Percentiles rank a stretch among this genome's conserved stretches.
phyloP scores from a whole-genome alignment of 2,329 filamentous ascomycete species.

The Calonectria crousiana region DNA sequence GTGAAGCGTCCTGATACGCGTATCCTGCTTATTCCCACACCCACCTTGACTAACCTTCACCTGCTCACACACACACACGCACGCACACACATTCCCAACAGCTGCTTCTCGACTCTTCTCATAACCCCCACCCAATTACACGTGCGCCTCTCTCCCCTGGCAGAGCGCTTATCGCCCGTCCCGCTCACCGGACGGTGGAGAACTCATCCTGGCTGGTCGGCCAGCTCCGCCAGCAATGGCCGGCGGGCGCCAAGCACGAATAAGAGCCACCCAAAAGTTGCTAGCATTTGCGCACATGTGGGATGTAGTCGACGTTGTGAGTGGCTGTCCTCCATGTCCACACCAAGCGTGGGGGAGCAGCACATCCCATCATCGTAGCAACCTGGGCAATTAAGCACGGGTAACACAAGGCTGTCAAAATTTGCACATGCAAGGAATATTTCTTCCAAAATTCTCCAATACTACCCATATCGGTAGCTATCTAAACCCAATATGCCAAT shows the following conservation, averaged over 20 bases:
- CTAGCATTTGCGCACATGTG: not conserved
- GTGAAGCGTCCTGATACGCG: not conserved
- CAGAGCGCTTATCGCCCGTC: conserved; percentile 20
- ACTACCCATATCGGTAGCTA: conserved; percentile 22
- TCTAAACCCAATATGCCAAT: conserved; percentile 13
- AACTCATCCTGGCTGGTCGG: conserved; percentile 24
- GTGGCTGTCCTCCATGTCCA: not conserved
- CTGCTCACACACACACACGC: not conserved
- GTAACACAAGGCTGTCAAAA: conserved; percentile 10
- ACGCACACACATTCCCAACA: not conserved
- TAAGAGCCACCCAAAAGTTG: not conserved
- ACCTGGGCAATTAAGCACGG: not conserved
- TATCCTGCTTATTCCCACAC: conserved; percentile 24
- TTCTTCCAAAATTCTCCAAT: conserved; percentile 21
- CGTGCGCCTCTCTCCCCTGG: not conserved
- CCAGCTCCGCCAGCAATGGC: conserved; percentile 41
- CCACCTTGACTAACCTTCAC: not conserved
- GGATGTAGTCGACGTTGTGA: conserved; percentile 4
- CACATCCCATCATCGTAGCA: not conserved
- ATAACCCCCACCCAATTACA: conserved; percentile 8
- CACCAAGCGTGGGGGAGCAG: conserved; percentile 1
- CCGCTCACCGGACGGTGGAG: conserved; percentile 16
- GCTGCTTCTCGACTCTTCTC: not conserved
- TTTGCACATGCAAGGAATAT: conserved; percentile 21
- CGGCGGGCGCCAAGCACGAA: conserved; percentile 24